Evolutionary conservation across 2,329 filamentous ascomycete genomes (phyloP).

Genomic region (Hypoxylon sp.): DNA sequence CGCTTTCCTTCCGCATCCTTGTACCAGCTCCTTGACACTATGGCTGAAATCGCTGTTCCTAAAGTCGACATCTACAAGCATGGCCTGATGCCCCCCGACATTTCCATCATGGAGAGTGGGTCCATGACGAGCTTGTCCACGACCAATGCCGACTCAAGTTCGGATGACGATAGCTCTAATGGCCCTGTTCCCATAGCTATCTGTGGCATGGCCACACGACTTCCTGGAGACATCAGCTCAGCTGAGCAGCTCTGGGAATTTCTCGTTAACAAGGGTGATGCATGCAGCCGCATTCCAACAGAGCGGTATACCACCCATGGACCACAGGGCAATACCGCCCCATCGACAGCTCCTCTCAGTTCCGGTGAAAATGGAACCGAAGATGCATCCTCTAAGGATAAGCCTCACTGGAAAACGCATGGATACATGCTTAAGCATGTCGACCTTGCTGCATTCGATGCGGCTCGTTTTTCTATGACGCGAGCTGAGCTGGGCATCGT

Average conservation of each 20-base stretch:
- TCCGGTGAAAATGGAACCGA: not conserved
- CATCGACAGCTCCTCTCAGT: not conserved
- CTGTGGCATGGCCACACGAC: constrained; percentile 32
- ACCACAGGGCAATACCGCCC: not conserved
- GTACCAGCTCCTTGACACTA: not conserved
- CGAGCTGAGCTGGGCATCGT: constrained; percentile 50
- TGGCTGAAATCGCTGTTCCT: not conserved
- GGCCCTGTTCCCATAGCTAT: constrained; percentile 27
- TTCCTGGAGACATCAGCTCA: constrained; percentile 29
- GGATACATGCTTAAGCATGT: constrained; percentile 1
- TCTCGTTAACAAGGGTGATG: constrained; percentile 20
- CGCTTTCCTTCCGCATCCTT: not conserved
- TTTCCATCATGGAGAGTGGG: not conserved
- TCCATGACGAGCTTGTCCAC: not conserved
- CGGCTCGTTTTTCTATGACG: constrained; percentile 50
- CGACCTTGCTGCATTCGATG: constrained; percentile 50
- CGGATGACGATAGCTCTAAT: not conserved
- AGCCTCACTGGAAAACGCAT: not conserved
- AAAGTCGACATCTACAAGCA: not conserved
- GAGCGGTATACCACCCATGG: constrained; percentile 20
- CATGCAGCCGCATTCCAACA: constrained; percentile 8
- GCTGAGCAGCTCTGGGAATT: constrained; percentile 24
- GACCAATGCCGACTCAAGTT: not conserved
- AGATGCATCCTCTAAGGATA: not conserved
- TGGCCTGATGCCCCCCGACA: not conserved